Conservation (phyloP, 345 rosid genomes). For the Luvunga scandens region DNA sequence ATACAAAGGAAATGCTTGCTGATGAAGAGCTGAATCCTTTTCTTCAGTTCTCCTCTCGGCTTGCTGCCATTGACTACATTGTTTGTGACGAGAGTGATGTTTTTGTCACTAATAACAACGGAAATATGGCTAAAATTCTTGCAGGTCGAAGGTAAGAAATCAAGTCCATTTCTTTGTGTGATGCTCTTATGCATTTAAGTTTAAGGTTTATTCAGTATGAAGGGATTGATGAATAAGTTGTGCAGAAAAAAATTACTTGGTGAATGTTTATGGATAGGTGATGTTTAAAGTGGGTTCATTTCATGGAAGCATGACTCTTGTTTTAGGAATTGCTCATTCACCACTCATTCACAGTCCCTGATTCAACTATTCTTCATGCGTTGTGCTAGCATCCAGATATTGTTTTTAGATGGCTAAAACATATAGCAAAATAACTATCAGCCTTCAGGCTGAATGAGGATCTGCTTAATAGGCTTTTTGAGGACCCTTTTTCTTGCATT, state of each 20-base stretch:
- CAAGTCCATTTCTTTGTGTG: constrained; percentile 2
- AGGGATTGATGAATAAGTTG: neutral
- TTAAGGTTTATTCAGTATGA: neutral
- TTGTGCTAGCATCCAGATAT: neutral
- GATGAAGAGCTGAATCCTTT: constrained; percentile 67
- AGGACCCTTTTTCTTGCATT: neutral
- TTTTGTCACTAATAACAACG: constrained; percentile 91
- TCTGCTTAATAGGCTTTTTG: neutral
- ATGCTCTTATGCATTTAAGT: neutral
- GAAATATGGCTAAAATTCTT: constrained; percentile 99
- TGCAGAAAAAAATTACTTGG: neutral
- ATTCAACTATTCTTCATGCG: neutral
- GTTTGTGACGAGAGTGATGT: constrained; percentile 95
- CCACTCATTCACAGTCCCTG: neutral
- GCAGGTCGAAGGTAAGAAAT: constrained; percentile 90
- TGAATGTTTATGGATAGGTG: neutral
- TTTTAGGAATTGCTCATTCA: neutral
- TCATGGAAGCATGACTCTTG: neutral
- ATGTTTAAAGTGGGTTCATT: neutral
- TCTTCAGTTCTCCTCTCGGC: constrained; percentile 83
- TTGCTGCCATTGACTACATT: constrained; percentile 91
- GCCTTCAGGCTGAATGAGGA: neutral
- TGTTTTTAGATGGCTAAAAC: neutral
- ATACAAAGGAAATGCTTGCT: constrained; percentile 93
- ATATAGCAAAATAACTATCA: neutral